These are phyloP conservation scores for Plasmodium gonderi DNA, from an alignment of 169 alveolate genomes.

Conservation along the genomic window DNA sequence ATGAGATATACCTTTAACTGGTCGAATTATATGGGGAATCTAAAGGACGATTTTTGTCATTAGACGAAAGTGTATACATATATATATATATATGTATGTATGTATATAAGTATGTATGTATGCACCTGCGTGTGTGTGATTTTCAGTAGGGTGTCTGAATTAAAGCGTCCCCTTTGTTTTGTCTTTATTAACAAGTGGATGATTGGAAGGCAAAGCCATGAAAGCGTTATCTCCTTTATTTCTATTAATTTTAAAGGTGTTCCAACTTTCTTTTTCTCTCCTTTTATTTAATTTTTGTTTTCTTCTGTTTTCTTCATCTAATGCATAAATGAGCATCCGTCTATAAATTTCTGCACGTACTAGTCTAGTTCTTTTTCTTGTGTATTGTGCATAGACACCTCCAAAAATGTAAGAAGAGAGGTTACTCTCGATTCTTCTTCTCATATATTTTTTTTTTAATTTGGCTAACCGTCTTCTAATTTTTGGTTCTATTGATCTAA, in stretches of 20 bases:
- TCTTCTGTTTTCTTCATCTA: slow-evolving; percentile 82
- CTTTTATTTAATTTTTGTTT: slow-evolving; percentile 76
- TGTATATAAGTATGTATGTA: background rate
- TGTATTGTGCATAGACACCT: slow-evolving; percentile 78
- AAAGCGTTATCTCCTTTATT: slow-evolving; percentile 69
- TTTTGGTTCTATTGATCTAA: slow-evolving; percentile 78
- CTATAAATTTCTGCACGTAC: slow-evolving; percentile 80
- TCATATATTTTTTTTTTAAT: slow-evolving; percentile 77
- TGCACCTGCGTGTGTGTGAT: no score
- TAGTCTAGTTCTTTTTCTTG: slow-evolving; percentile 74
- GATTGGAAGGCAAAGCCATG: slow-evolving; percentile 69
- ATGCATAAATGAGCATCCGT: slow-evolving; percentile 79
- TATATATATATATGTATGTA: background rate
- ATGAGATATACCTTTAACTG: no score
- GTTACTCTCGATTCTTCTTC: slow-evolving; percentile 77
- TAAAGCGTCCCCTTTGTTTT: no score
- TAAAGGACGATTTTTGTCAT: no score
- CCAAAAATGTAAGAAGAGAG: slow-evolving; percentile 82
- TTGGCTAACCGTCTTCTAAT: slow-evolving; percentile 75
- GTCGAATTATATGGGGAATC: no score
- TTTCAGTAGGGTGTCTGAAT: no score
- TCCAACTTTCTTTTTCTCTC: slow-evolving; percentile 75
- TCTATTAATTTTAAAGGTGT: slow-evolving; percentile 66
- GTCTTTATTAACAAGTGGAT: slow-evolving; percentile 1
- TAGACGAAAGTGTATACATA: no score